Conservation (phyloP, 208 protist genomes). For the Borovskyia barvae region DNA sequence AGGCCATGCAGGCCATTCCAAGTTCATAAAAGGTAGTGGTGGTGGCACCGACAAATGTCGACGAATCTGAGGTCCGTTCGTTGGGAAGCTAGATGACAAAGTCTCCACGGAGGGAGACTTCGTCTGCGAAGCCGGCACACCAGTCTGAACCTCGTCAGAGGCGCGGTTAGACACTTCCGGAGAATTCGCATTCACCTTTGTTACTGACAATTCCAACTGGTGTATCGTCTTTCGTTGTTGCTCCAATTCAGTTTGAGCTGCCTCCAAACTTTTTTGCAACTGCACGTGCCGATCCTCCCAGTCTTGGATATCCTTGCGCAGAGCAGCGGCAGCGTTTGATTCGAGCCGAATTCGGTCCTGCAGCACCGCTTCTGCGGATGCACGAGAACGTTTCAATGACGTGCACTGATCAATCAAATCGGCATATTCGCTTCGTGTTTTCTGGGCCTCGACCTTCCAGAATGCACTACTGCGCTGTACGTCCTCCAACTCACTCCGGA, state of each 20-base stretch:
- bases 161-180: constrained; percentile 1
- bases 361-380: constrained; percentile 17
- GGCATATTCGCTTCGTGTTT: constrained; percentile 25
- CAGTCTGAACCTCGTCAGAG: constrained; percentile 1
- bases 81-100: not conserved
- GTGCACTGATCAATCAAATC: constrained; percentile 39
- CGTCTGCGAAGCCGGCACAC: not conserved
- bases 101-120: constrained; percentile 10
- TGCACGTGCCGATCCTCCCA: constrained; percentile 19
- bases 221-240: constrained; percentile 22
- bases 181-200: constrained; percentile 7
- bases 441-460: constrained; percentile 32
- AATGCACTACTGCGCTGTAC: constrained; percentile 32
- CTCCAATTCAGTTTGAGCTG: constrained; percentile 16
- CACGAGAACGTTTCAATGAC: constrained; percentile 26
- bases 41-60: constrained; percentile 6
- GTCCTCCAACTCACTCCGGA: constrained; percentile 59
- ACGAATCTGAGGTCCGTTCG: not conserved
- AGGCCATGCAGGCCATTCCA: constrained; percentile 14
- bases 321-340: constrained; percentile 3
- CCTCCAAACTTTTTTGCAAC: constrained; percentile 13
- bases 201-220: constrained; percentile 17
- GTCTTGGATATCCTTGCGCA: constrained; percentile 8
- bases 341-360: constrained; percentile 17
- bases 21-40: constrained; percentile 14